Base-by-base conservation (phyloP, 1,139 yeast species). In the Hemisphaericaspora xylanilytica region DNA sequence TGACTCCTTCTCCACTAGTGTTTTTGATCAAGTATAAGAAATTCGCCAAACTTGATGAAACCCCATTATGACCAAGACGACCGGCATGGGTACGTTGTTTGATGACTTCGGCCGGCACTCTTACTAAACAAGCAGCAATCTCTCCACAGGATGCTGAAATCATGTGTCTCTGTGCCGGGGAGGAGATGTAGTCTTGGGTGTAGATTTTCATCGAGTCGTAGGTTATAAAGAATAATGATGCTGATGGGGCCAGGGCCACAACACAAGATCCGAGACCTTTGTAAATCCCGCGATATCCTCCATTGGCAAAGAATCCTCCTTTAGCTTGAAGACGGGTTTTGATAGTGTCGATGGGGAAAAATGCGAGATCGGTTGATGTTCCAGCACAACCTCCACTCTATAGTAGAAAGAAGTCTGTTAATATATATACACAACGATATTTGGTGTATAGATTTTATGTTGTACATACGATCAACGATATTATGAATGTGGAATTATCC, bases 51-150 rank as follows among this genome's bases (percentile, higher is more conserved):
- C 80, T 70, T 0, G 95, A 81, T 0, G 84, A 69, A 33, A 64
- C 64, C 18, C 74, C 69, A 39, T 75, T 75, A 27, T 78, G 73
- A 0, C 73, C 73, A 10, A 50, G 34, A 18, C 58, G 50, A 3
- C 73, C 72, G 0, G 97, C 85, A 59, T 92, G 99, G 0, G 97
- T 86, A 42, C 97, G 72, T 61, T 92, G 98, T 60, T 94, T 92
- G 54, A 92, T 80, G 26, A 92, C 96, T 56, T 92, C 99, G 0
- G 96, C 95, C 0, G 99, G 99, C 0, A 94, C 98, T 42, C 99
- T 72, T 1, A 92, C 94, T 40, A 85, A 63, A 56, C 99, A 92
- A 0, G 98, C 98, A 2, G 94, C 85, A 8, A 90, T 69, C 58
- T 92, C 99, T 36, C 98, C 98, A 22, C 81, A 57, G 2, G 95